Percentiles rank a stretch among this genome's conserved stretches.
Evolutionary conservation across 331 rosid species (phyloP).

Genomic region (Acacia concinna): DNA sequence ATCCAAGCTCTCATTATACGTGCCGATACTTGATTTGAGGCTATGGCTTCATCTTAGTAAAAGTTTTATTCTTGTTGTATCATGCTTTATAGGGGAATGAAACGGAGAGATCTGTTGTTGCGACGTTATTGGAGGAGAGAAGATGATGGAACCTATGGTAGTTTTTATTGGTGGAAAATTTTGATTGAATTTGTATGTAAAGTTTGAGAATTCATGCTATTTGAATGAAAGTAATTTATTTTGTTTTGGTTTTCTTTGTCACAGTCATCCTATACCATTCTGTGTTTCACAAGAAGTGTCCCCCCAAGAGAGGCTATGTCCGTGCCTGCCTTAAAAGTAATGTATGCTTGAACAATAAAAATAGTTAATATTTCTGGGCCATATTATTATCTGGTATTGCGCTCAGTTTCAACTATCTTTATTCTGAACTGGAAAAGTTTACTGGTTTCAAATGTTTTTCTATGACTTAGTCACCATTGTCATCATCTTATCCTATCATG

Average conservation of each 20-base stretch:
- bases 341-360: constrained; percentile 61
- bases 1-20: constrained; percentile 30
- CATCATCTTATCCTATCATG: constrained; percentile 29
- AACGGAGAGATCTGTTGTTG: constrained; percentile 75
- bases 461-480: constrained; percentile 18
- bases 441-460: constrained; percentile 16
- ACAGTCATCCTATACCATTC: constrained; percentile 92
- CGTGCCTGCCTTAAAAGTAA: constrained; percentile 98
- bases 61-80: constrained; percentile 21
- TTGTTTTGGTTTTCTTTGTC: constrained; percentile 38
- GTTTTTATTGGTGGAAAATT: constrained; percentile 30
- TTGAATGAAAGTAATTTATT: constrained; percentile 45
- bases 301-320: constrained; percentile 66
- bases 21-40: constrained; percentile 25
- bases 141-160: constrained; percentile 89
- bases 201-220: background rate
- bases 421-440: constrained; percentile 19
- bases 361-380: constrained; percentile 13
- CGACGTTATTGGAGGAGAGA: constrained; percentile 94
- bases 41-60: constrained; percentile 7
- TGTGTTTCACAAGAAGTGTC: constrained; percentile 77
- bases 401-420: constrained; percentile 22
- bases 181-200: constrained; percentile 12
- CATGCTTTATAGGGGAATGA: constrained; percentile 68
- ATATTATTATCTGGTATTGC: constrained; percentile 27